These are phyloP conservation scores for Roridomyces roridus DNA, from an alignment of 768 basidiomycete genomes.

Conservation along the genomic window DNA sequence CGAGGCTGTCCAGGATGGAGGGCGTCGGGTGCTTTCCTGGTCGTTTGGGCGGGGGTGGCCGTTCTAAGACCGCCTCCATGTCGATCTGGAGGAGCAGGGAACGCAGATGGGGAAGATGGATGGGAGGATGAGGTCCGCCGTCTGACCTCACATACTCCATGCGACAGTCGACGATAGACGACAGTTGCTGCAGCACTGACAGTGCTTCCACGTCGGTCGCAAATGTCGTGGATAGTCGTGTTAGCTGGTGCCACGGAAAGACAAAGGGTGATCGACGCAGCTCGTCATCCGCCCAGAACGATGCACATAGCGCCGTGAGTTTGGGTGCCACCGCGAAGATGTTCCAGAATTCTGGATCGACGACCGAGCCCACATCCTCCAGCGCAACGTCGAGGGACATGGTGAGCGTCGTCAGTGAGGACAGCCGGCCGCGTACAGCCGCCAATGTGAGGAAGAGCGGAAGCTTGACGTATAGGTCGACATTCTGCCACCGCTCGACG, in stretches of 20 bases:
- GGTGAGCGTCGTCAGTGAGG: not conserved
- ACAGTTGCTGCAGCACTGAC: not conserved
- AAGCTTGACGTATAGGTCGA: not conserved
- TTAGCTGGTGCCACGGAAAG: slow-evolving; percentile 12
- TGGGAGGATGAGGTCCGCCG: not conserved
- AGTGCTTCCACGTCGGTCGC: not conserved
- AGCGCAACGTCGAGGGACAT: not conserved
- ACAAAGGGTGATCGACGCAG: not conserved
- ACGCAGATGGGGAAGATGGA: not conserved
- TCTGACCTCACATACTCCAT: not conserved
- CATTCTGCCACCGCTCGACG: not conserved
- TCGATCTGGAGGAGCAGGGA: not conserved
- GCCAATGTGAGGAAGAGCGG: not conserved
- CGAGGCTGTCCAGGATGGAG: not conserved
- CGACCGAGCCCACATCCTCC: not conserved
- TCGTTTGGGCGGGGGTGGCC: too few species aligned
- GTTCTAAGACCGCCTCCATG: not conserved
- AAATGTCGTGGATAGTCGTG: slow-evolving; percentile 1
- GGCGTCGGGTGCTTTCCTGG: not conserved
- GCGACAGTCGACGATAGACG: not conserved
- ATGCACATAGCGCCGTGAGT: not conserved
- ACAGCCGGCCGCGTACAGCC: not conserved
- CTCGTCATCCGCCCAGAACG: not conserved
- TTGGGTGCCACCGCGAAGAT: not conserved
- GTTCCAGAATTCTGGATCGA: not conserved